Evolutionary conservation across 1,139 yeast species (phyloP), one percentile per base, ranked within the genome.

Genomic region (Yamadazyma dendronema): DNA sequence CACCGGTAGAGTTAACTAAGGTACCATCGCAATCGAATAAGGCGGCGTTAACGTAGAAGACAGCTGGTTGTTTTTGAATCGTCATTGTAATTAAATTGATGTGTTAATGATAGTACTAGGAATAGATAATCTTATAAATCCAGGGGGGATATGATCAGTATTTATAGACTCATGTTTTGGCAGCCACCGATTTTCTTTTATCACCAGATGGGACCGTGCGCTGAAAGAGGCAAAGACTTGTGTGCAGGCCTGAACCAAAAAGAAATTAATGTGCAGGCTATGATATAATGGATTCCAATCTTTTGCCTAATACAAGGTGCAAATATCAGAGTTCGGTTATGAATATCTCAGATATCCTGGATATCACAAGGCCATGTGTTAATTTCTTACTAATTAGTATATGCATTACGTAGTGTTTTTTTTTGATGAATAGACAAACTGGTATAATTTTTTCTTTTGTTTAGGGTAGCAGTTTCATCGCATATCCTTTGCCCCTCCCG

Each of bases 1-100:
- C 88, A 42, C 81, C 82, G 43, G 90, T 85, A 28, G 95, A 84
- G 57, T 83, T 79, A 57, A 86, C 86, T 55, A 86, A 71, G 29
- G 95, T 86, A 38, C 95, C 95, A 57, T 86, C 95, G 40, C 89
- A 79, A 60, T 86, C 95, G 59, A 86, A 85, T 48, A 84, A 74
- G 48, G 71, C 76, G 48, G 75, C 75, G 54, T 70, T 58, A 47
- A 68, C 68, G 60, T 65, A 61, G 44, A 71, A 71, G 46, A 62
- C 56, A 50, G 74, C 75, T 39, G 75, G 74, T 62, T 67, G 67
- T 56, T 67, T 65, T 40, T 45, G 47, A 36, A 47, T 42, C 17
- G 60, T 56, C 60, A 56, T 56, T 27, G 21, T 49, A 29, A 36
- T 22, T 39, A 12, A 17, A 14, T 23, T 10, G 28, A 3, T 28